Percentiles rank a stretch among this genome's conserved stretches.
phyloP scores from a whole-genome alignment of 2,329 filamentous ascomycete species.

The Fusarium longipes region DNA sequence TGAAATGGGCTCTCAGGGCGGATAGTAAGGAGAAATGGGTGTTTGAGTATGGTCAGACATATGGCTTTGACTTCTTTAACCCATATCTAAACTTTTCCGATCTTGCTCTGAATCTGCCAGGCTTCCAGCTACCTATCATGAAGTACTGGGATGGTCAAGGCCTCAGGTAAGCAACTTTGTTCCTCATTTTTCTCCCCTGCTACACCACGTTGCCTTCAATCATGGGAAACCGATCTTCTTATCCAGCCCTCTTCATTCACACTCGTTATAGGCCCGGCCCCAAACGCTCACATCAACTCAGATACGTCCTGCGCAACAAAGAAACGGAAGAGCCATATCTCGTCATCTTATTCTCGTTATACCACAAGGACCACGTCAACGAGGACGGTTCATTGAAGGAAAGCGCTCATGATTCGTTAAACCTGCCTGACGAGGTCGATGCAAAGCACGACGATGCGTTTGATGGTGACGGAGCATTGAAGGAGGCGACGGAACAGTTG shows the following conservation, averaged over 20 bases:
- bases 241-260: conserved; percentile 39
- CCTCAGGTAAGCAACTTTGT: conserved; percentile 67
- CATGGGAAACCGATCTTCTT: background rate
- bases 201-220: background rate
- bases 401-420: conserved; percentile 49
- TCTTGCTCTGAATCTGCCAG: conserved; percentile 76
- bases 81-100: conserved; percentile 87
- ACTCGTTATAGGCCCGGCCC: conserved; percentile 44
- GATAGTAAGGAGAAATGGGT: conserved; percentile 64
- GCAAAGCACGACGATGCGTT: conserved; percentile 41
- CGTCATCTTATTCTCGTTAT: conserved; percentile 82
- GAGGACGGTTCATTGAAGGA: conserved; percentile 67
- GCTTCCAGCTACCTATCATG: conserved; percentile 78
- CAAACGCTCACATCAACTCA: conserved; percentile 83
- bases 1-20: conserved; percentile 67
- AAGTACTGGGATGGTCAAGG: conserved; percentile 85
- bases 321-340: conserved; percentile 79
- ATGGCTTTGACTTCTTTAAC: conserved; percentile 82
- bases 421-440: conserved; percentile 8
- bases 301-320: conserved; percentile 91
- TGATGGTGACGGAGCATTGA: conserved; percentile 52
- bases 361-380: conserved; percentile 74
- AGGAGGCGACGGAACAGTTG: conserved; percentile 55
- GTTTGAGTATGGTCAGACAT: conserved; percentile 65
- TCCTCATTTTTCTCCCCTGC: background rate